phyloP scores from a whole-genome alignment of 331 rosid species.

The Malus hybrid region DNA sequence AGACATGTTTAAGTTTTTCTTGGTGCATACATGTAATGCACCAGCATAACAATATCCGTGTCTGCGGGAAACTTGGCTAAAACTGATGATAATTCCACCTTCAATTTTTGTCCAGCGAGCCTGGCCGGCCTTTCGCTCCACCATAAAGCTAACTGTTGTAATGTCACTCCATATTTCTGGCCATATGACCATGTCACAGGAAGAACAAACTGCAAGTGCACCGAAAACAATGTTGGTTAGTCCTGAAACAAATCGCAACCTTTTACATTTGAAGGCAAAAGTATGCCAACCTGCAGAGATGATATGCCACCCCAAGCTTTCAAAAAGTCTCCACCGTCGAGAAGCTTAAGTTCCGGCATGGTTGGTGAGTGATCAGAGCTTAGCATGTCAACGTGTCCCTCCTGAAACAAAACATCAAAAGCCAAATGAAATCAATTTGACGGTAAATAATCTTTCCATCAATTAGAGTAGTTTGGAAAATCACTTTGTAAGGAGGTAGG shows the following conservation, averaged over 20 bases:
- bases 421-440: background rate
- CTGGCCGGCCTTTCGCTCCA: slow-evolving; percentile 93
- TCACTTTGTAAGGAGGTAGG: background rate
- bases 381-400: slow-evolving; percentile 73
- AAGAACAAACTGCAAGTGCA: slow-evolving; percentile 60
- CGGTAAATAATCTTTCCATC: background rate
- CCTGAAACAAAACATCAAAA: slow-evolving; percentile 37
- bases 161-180: slow-evolving; percentile 61
- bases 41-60: background rate
- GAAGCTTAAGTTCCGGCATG: slow-evolving; percentile 73
- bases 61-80: background rate
- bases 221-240: slow-evolving; percentile 15
- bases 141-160: slow-evolving; percentile 72
- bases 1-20: no score
- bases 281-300: slow-evolving; percentile 63
- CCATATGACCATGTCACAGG: slow-evolving; percentile 84
- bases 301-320: slow-evolving; percentile 98
- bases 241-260: background rate
- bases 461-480: no score
- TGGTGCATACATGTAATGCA: background rate
- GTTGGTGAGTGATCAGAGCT: slow-evolving; percentile 93
- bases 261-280: background rate
- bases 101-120: slow-evolving; percentile 65
- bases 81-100: slow-evolving; percentile 34
- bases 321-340: slow-evolving; percentile 69